These are phyloP conservation scores for Sphaceloma murrayae DNA, from an alignment of 2,329 filamentous ascomycete genomes.

Conservation along the genomic window DNA sequence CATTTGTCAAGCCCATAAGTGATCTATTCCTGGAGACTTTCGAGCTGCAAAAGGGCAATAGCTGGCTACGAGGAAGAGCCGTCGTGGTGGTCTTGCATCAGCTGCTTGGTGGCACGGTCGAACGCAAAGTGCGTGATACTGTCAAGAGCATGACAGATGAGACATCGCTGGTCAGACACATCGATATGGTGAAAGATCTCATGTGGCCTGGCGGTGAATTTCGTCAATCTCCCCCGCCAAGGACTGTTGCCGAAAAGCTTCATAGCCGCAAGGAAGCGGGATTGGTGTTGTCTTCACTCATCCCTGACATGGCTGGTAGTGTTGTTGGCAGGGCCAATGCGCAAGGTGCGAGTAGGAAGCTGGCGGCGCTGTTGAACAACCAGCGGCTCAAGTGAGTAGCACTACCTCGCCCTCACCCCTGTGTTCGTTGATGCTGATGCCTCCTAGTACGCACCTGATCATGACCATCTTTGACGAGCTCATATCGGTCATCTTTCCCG, in stretches of 20 bases:
- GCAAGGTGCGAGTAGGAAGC: slow-evolving; percentile 74
- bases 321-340: slow-evolving; percentile 91
- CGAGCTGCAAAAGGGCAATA: slow-evolving; percentile 87
- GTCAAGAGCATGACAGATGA: slow-evolving; percentile 66
- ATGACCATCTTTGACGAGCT: slow-evolving; percentile 43
- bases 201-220: slow-evolving; percentile 71
- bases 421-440: no score
- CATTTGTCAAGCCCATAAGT: slow-evolving; percentile 96
- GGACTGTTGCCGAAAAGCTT: slow-evolving; percentile 64
- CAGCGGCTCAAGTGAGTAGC: slow-evolving; percentile 70
- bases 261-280: slow-evolving; percentile 79
- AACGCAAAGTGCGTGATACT: slow-evolving; percentile 84
- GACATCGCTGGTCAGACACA: slow-evolving; percentile 65
- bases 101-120: slow-evolving; percentile 87
- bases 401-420: no score
- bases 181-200: slow-evolving; percentile 60
- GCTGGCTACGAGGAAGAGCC: slow-evolving; percentile 90
- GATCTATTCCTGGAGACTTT: slow-evolving; percentile 96
- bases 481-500: slow-evolving; percentile 36
- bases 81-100: slow-evolving; percentile 96
- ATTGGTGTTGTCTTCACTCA: slow-evolving; percentile 75
- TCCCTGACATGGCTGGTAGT: slow-evolving; percentile 84
- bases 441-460: slow-evolving; percentile 41
- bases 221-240: slow-evolving; percentile 41
- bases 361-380: slow-evolving; percentile 90